Base-by-base conservation (phyloP, 2,329 filamentous ascomycete genomes). In the Epichloe scottii region DNA sequence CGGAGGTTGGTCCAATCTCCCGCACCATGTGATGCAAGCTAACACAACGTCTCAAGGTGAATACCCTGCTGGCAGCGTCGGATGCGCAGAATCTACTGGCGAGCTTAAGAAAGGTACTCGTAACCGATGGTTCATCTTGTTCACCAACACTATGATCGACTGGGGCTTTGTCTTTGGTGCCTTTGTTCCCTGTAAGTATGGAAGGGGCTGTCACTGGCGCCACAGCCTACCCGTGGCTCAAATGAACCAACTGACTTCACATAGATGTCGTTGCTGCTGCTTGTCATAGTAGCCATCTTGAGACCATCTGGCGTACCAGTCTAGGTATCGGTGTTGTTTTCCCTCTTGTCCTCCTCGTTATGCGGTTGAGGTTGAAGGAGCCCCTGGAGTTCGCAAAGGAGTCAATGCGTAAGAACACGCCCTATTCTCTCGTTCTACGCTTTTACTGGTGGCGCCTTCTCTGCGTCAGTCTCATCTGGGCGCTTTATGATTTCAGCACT, bases 101-200 rank as follows among this genome's bases (percentile, higher is more conserved):
- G 88, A 94, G 63, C 73, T 96, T 53, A 88, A 89, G 65, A 66
- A 70, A 15, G 90, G 90, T 11, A 84, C 85, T 15, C 76, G 90
- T n/a, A 91, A 96, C 63, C 76, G 85, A 39, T 95, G 89, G 88
- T 96, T 90, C 63, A 87, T 91, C 59, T 74, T 95, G 56, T 94
- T 93, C 66, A 95, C 87, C 45, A 94, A 94, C 66, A 81, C 85
- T 23, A 86, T 89, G 73, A 94, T 95, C 54, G 87, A 94, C 62
- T 78, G 68, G 61, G 89, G 87, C 1, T 95, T 94, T 57, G 85
- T 94, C 2, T 73, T 91, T 51, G 83, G 87, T 8, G 83, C 87
- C 0, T 80, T 95, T 54, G 81, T 93, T 2, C 87, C 89, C 3
- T 78, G 68, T 69, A 40, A 54, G 67, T 59, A 2, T 50, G 23